These are phyloP conservation scores for Trametes meyenii DNA, from an alignment of 768 basidiomycete genomes.

Conservation along the genomic window DNA sequence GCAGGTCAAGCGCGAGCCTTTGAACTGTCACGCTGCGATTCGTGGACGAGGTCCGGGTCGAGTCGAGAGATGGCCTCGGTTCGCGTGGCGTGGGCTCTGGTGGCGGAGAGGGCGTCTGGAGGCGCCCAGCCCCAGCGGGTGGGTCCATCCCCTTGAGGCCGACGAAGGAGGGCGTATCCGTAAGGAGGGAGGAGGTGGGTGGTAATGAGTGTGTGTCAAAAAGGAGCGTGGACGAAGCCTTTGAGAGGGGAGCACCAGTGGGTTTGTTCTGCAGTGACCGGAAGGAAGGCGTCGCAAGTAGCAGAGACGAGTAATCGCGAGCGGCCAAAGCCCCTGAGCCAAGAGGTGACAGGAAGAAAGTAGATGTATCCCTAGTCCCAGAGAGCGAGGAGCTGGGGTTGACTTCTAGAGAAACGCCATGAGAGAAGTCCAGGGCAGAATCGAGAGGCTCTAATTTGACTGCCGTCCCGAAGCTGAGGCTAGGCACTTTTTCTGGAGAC, in stretches of 20 bases:
- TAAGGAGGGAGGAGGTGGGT: neutral
- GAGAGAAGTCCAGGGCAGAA: no score
- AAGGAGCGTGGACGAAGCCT: constrained; percentile 4
- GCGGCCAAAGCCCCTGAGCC: neutral
- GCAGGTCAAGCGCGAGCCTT: constrained; percentile 19
- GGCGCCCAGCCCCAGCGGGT: neutral
- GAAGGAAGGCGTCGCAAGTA: neutral
- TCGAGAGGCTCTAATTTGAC: no score
- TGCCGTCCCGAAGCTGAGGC: no score
- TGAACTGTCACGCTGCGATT: constrained; percentile 18
- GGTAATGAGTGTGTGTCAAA: constrained; percentile 10
- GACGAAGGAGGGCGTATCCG: neutral
- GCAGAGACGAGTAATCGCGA: neutral
- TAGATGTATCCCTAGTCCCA: neutral
- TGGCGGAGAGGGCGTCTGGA: neutral
- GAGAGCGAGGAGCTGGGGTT: no score
- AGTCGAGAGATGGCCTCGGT: neutral
- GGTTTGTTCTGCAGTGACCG: neutral
- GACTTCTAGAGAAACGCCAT: no score
- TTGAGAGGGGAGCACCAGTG: neutral
- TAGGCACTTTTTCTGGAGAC: no score
- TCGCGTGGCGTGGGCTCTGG: neutral
- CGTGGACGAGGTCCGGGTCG: neutral
- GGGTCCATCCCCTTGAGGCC: neutral
- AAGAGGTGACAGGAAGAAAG: neutral